Evolutionary conservation across 352 stramenopile genomes (phyloP).

Genomic region (Blastocystis sp.): DNA sequence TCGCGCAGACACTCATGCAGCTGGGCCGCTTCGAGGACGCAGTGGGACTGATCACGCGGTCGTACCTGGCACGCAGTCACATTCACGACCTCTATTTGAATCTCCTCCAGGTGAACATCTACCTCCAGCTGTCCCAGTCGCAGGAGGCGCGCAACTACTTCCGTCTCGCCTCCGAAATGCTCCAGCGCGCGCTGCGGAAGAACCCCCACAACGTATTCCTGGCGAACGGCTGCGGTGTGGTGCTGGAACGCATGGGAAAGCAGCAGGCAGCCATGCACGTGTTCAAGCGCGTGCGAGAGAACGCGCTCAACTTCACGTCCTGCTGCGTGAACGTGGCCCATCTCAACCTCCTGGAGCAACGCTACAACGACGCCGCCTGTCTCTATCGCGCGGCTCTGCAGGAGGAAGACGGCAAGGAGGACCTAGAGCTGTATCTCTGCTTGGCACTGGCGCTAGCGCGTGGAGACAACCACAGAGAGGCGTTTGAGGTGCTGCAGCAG

Average conservation of each 20-base stretch:
- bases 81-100: slow-evolving; percentile 24
- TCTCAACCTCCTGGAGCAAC: background rate
- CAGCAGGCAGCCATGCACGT: slow-evolving; percentile 6
- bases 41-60: background rate
- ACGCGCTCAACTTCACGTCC: background rate
- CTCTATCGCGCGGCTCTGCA: slow-evolving; percentile 9
- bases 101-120: background rate
- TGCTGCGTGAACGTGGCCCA: slow-evolving; percentile 24
- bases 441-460: background rate
- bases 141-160: background rate
- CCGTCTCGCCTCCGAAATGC: background rate
- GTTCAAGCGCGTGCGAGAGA: slow-evolving; percentile 45
- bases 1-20: background rate
- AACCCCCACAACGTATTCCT: slow-evolving; percentile 37
- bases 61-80: background rate
- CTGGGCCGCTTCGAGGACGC: background rate
- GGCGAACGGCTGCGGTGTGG: background rate
- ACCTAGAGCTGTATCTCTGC: background rate
- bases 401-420: background rate
- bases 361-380: background rate
- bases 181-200: background rate
- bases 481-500: background rate
- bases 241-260: background rate
- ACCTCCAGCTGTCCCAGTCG: background rate
- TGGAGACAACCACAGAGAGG: background rate